A percentile compares a stretch with the other conserved stretches of the same genome.
Evolutionary conservation across 139 green algal species (phyloP).

Genomic region (Chloropicon primus): DNA sequence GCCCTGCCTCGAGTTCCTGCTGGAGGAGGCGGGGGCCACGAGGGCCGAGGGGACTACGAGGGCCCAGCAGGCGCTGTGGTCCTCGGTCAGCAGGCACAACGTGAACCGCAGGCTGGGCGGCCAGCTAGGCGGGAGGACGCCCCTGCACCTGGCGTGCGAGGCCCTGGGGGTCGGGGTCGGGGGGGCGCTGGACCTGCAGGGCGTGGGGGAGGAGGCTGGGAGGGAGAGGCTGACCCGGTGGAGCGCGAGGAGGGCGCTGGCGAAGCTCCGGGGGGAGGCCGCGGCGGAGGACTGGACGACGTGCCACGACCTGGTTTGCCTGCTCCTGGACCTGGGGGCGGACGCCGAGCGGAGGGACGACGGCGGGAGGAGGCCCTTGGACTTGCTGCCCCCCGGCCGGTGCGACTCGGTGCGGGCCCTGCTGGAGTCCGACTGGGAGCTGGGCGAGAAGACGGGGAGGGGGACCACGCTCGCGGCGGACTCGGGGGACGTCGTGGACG

Average conservation of each 20-base stretch:
- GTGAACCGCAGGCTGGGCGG: no score
- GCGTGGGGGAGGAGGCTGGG: not conserved
- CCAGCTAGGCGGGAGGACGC: not conserved
- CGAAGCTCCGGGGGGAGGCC: not conserved
- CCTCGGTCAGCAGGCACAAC: not conserved
- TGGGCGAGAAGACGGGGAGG: not conserved
- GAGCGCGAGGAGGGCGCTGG: not conserved
- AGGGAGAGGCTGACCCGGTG: not conserved
- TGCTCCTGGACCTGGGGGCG: not conserved
- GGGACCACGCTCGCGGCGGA: not conserved
- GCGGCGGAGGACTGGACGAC: not conserved
- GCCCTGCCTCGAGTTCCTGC: not conserved
- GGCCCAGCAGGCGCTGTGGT: not conserved
- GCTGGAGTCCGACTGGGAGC: not conserved
- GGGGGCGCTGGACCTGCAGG: not conserved
- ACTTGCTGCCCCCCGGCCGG: not conserved
- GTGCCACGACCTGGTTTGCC: not conserved
- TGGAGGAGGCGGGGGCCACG: no score
- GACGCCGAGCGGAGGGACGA: not conserved
- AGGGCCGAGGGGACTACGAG: not conserved
- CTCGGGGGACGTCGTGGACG: not conserved
- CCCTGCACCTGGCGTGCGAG: not conserved
- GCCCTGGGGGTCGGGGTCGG: not conserved
- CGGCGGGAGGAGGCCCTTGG: not conserved
- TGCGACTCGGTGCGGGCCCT: no score